These are phyloP conservation scores for Lepidium aucheri DNA, from an alignment of 345 rosid genomes.

Conservation along the genomic window DNA sequence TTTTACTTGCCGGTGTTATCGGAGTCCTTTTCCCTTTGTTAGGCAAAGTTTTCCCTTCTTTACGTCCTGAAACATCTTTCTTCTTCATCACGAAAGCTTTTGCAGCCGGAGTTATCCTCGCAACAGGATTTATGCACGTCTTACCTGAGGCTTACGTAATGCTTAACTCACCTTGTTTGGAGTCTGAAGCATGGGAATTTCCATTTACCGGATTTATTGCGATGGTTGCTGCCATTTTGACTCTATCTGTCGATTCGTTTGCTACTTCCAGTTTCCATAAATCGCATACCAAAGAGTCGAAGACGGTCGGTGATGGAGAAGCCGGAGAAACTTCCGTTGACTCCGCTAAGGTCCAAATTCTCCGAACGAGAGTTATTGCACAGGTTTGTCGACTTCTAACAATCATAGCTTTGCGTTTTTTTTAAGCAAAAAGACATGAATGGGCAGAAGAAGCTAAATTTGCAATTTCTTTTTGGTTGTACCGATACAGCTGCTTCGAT, in stretches of 20 bases:
- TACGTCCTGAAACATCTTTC: constrained; percentile 27
- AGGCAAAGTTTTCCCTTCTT: constrained; percentile 24
- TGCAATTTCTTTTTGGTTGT: too few species aligned
- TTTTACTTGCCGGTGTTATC: constrained; percentile 8
- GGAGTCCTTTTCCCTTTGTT: constrained; percentile 26
- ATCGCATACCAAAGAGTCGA: constrained; percentile 25
- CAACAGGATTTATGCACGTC: constrained; percentile 40
- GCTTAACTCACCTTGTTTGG: constrained; percentile 32
- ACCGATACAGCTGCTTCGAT: too few species aligned
- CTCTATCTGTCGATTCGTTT: constrained; percentile 33
- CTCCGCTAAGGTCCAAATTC: constrained; percentile 17
- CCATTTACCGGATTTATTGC: constrained; percentile 44
- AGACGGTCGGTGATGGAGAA: constrained; percentile 8
- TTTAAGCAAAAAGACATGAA: not conserved
- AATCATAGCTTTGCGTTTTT: not conserved
- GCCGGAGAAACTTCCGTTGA: constrained; percentile 9
- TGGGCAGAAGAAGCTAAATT: too few species aligned
- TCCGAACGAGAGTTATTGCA: constrained; percentile 39
- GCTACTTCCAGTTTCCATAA: constrained; percentile 36
- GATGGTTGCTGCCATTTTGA: constrained; percentile 38
- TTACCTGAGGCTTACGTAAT: constrained; percentile 37
- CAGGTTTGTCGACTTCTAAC: constrained; percentile 29
- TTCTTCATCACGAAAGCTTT: constrained; percentile 42
- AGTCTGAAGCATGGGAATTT: constrained; percentile 33
- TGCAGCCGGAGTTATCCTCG: constrained; percentile 44